Evolutionary conservation across 305 asterid genomes (phyloP).

Genomic region (Fraxinus greggii): DNA sequence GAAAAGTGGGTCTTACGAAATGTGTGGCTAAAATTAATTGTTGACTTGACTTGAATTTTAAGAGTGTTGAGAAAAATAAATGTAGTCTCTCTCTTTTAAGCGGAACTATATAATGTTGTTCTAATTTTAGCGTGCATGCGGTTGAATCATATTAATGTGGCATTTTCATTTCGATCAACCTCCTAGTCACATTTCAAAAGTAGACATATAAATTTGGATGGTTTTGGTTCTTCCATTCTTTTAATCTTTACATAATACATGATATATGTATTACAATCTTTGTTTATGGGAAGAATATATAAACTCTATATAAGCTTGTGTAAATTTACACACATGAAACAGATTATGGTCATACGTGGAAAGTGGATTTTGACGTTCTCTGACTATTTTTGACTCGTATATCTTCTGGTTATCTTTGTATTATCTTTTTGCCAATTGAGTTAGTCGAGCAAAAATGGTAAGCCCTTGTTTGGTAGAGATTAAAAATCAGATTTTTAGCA

Average conservation of each 20-base stretch:
- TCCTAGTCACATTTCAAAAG: not conserved
- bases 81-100: not conserved
- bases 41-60: too few relatives aligned
- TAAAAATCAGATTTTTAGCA: too few relatives aligned
- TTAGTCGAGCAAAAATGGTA: too few relatives aligned
- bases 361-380: not conserved
- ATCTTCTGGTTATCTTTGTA: too few relatives aligned
- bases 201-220: slow-evolving; percentile 18
- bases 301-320: not conserved
- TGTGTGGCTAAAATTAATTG: too few relatives aligned
- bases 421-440: too few relatives aligned
- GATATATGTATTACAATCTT: not conserved
- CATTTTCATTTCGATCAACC: not conserved
- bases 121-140: not conserved
- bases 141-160: not conserved
- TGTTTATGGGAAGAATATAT: not conserved
- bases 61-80: too few relatives aligned
- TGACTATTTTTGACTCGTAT: not conserved
- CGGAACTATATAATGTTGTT: not conserved
- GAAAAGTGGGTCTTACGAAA: too few relatives aligned
- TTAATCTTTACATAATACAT: not conserved
- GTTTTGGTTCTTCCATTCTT: slow-evolving; percentile 25
- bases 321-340: not conserved
- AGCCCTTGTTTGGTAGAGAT: too few relatives aligned
- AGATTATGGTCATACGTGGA: not conserved